Conservation (phyloP, 805 yeast species). For the Starmerella geochares region DNA sequence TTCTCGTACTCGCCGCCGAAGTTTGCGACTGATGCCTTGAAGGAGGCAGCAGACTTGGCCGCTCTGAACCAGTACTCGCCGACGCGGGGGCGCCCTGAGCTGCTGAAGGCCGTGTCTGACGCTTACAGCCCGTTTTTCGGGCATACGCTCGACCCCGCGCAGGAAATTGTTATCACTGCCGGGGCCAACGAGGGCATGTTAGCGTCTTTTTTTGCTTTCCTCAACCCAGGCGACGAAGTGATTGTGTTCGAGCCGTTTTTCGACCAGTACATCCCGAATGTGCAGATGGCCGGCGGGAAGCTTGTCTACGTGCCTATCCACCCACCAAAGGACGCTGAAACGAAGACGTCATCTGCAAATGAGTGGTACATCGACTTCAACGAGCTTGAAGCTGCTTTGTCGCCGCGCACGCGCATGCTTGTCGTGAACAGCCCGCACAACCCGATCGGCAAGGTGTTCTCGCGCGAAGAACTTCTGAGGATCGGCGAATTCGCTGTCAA, state of each 20-base stretch:
- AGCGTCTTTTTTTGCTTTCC: constrained; percentile 70
- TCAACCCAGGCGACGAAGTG: constrained; percentile 84
- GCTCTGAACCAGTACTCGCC: constrained; percentile 86
- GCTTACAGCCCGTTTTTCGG: constrained; percentile 63
- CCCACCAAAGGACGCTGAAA: constrained; percentile 64
- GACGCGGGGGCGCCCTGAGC: constrained; percentile 72
- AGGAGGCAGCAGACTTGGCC: constrained; percentile 60
- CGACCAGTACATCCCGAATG: constrained; percentile 91
- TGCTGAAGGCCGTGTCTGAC: constrained; percentile 57
- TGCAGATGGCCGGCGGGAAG: constrained; percentile 87
- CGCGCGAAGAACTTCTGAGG: constrained; percentile 56
- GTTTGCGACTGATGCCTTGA: constrained; percentile 80
- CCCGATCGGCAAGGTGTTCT: constrained; percentile 87
- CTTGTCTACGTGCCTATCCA: constrained; percentile 77
- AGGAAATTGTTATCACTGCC: constrained; percentile 72
- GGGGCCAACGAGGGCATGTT: constrained; percentile 97
- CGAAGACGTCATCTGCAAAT: constrained; percentile 57
- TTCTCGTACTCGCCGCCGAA: constrained; percentile 92
- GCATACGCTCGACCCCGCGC: constrained; percentile 42
- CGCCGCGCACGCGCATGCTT: constrained; percentile 69
- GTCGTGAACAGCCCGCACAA: constrained; percentile 92
- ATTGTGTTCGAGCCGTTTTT: constrained; percentile 95
- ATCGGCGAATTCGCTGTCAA: constrained; percentile 79
- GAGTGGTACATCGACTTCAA: constrained; percentile 84
- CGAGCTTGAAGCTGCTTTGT: constrained; percentile 61